Base-by-base conservation (phyloP, 1,284 basidiomycete genomes). In the Trametes sp. region DNA sequence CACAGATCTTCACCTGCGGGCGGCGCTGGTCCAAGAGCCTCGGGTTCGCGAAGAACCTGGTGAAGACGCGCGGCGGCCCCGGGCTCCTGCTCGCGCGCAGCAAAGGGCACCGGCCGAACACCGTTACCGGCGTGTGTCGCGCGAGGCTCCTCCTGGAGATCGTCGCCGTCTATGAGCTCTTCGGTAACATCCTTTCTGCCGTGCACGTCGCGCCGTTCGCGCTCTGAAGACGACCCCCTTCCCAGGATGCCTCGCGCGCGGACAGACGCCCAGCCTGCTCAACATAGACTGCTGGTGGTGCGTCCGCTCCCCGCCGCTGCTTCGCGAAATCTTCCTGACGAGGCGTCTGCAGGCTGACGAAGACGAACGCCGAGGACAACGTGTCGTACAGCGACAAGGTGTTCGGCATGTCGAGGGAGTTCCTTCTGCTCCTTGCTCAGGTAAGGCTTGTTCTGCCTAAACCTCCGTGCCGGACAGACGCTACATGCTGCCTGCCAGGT, bases 1-100 rank as follows among this genome's bases (percentile, higher is more conserved):
- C 44, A 55, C 76, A 85, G 78, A 85, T 83, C 61, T 82, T 82
- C 70, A 78, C 78, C 36, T 79, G 78, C 33, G 80, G 78, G 44
- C 72, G 74, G 33, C 77, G 78, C 35, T 82, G 79, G 79, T 62
- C 69, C 56, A 78, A 78, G 61, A 81, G 81, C 66, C 75, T 83
- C 66, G 74, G 73, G 23, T 66, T 81, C 48, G 80, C 79, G 28
- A 81, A 80, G 69, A 72, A 72, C 38, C 72, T 82, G 54, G 77
- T 82, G 44, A 73, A 76, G 59, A 68, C 77, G 69, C 78, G 78
- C 69, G 82, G 81, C 55, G 73, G 74, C 54, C 76, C 74, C 23
- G 73, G 73, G 14, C 70, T 74, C 46, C 58, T 78, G 70, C 67
- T 80, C 72, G 70, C 80, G 69, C 67, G 81, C 73, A 70, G 77